These are phyloP conservation scores for Fusarium piperis DNA, from an alignment of 2,329 filamentous ascomycete species.

Conservation along the genomic window DNA sequence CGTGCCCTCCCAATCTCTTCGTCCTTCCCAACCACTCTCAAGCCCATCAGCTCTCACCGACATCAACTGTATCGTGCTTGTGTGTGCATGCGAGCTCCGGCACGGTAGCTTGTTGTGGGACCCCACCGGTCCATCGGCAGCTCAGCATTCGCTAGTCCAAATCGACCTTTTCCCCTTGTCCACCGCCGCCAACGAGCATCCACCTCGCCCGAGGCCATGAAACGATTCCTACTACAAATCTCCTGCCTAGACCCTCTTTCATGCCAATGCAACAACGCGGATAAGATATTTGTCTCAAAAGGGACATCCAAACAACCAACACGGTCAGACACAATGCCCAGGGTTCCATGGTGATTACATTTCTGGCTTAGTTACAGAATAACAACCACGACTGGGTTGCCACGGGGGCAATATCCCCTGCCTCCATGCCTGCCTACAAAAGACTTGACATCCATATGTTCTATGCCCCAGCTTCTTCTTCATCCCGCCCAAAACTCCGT, in stretches of 20 bases:
- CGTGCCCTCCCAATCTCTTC: neutral
- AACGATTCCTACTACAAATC: slow-evolving; percentile 19
- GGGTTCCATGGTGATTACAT: neutral
- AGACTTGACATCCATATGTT: neutral
- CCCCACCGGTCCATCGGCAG: slow-evolving; percentile 8
- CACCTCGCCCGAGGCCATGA: slow-evolving; percentile 18
- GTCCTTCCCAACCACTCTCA: neutral
- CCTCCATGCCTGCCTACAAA: neutral
- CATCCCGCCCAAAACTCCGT: neutral
- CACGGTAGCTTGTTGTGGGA: neutral
- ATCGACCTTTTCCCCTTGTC: neutral
- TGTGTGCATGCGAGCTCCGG: neutral
- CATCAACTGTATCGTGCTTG: neutral
- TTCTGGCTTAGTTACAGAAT: neutral
- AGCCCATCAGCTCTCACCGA: slow-evolving; percentile 23
- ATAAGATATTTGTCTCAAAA: neutral
- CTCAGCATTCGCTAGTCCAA: slow-evolving; percentile 16
- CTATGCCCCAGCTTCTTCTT: neutral
- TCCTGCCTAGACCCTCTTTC: slow-evolving; percentile 6
- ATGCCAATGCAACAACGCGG: neutral
- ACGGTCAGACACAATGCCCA: neutral
- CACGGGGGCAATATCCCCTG: neutral
- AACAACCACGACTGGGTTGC: neutral
- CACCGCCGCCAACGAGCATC: neutral
- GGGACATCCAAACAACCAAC: neutral